Conservation (phyloP, 768 basidiomycete species). For the Suillus subalutaceus region DNA sequence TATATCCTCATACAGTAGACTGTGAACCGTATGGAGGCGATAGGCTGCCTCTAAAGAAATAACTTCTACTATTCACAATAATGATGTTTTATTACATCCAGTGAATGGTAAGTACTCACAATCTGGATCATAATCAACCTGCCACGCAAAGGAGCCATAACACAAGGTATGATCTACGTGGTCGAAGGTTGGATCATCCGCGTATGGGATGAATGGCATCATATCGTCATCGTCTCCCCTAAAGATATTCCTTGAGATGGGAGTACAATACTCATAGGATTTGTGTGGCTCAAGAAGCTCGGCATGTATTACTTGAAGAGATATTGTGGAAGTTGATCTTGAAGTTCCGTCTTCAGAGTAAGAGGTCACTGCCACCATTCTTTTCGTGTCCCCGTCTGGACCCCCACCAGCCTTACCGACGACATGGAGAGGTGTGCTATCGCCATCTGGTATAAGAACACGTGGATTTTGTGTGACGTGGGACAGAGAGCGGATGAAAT, state of each 20-base stretch:
- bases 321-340: conserved; percentile 1
- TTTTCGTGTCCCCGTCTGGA: background rate
- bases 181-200: conserved; percentile 61
- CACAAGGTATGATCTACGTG: conserved; percentile 39
- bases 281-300: conserved; percentile 32
- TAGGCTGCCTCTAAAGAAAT: conserved; percentile 52
- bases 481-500: conserved; percentile 5
- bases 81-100: background rate
- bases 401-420: background rate
- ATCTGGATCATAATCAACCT: conserved; percentile 42
- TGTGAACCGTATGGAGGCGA: conserved; percentile 41
- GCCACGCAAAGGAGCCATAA: conserved; percentile 57
- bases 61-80: conserved; percentile 43
- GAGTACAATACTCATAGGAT: conserved; percentile 60
- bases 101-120: conserved; percentile 32
- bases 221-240: conserved; percentile 59
- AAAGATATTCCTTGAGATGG: conserved; percentile 47
- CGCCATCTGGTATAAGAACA: background rate
- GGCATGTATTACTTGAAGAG: conserved; percentile 4
- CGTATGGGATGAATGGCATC: conserved; percentile 64
- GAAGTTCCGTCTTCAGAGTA: conserved; percentile 1
- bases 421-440: background rate
- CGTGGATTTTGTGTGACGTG: background rate
- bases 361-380: background rate
- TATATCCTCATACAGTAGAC: conserved; percentile 46